Conservation (phyloP, 768 basidiomycete genomes). For the Glaciozyma antarctica region DNA sequence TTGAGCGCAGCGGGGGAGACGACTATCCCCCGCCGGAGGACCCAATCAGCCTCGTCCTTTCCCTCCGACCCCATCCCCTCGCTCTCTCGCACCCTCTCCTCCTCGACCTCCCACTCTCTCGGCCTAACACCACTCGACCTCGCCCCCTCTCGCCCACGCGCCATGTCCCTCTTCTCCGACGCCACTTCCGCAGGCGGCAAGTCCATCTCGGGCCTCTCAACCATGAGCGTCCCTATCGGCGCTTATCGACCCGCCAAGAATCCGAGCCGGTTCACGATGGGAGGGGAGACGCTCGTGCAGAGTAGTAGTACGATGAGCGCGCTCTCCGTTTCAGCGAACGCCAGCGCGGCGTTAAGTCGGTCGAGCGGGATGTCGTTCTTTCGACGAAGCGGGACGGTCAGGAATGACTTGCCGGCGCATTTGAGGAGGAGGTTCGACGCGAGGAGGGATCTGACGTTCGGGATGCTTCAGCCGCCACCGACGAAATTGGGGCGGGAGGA, state of each 20-base stretch:
- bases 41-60: neutral
- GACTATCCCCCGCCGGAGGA: neutral
- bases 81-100: neutral
- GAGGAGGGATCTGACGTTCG: conserved; percentile 14
- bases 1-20: neutral
- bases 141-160: neutral
- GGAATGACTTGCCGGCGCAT: neutral
- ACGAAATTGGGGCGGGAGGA: conserved; percentile 26
- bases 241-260: neutral
- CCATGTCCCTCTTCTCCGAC: neutral
- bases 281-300: neutral
- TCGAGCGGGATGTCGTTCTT: neutral
- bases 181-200: neutral
- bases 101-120: neutral
- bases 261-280: neutral
- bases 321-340: neutral
- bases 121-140: neutral
- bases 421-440: conserved; percentile 8
- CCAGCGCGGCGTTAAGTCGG: neutral
- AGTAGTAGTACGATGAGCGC: neutral
- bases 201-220: conserved; percentile 1
- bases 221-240: neutral
- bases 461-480: conserved; percentile 17
- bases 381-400: neutral
- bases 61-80: neutral